Evolutionary conservation across 805 yeast species (phyloP).

Genomic region (Torulaspora franciscae): DNA sequence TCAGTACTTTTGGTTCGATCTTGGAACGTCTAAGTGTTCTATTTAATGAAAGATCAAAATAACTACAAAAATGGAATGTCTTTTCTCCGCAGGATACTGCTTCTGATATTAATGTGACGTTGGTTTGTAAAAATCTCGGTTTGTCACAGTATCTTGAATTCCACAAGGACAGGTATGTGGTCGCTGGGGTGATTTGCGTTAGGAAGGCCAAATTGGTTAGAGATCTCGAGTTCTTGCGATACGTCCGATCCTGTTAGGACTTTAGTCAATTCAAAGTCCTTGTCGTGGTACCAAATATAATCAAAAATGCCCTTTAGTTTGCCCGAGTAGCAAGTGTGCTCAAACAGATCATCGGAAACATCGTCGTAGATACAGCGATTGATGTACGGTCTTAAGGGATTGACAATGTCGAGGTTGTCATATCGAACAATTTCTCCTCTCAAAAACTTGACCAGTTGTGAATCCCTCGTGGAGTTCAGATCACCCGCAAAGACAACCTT

Average conservation of each 20-base stretch:
- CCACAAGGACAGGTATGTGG: conserved; percentile 41
- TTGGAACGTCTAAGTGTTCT: no score
- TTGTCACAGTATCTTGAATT: conserved; percentile 31
- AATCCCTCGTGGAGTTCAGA: conserved; percentile 48
- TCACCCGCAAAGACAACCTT: conserved; percentile 52
- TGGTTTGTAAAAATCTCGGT: neutral
- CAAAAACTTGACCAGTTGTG: conserved; percentile 46
- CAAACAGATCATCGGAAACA: conserved; percentile 30
- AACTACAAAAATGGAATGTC: no score
- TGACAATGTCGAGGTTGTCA: conserved; percentile 27
- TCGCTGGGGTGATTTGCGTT: conserved; percentile 57
- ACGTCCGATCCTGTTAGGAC: conserved; percentile 47
- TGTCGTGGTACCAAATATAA: conserved; percentile 50
- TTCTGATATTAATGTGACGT: neutral
- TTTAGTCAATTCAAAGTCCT: conserved; percentile 39
- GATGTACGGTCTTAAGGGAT: conserved; percentile 32
- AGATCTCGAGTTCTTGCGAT: conserved; percentile 22
- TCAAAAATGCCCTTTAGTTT: conserved; percentile 51
- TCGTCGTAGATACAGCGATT: conserved; percentile 35
- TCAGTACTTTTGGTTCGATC: no score
- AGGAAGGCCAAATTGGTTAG: conserved; percentile 44
- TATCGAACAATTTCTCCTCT: conserved; percentile 33
- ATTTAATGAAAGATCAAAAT: no score
- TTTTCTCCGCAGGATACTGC: no score
- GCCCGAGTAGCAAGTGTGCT: conserved; percentile 45